Percentiles rank a stretch among this genome's conserved stretches.
These are phyloP conservation scores for Dendryphion nanum DNA, from an alignment of 2,329 filamentous ascomycete genomes.

Conservation along the genomic window DNA sequence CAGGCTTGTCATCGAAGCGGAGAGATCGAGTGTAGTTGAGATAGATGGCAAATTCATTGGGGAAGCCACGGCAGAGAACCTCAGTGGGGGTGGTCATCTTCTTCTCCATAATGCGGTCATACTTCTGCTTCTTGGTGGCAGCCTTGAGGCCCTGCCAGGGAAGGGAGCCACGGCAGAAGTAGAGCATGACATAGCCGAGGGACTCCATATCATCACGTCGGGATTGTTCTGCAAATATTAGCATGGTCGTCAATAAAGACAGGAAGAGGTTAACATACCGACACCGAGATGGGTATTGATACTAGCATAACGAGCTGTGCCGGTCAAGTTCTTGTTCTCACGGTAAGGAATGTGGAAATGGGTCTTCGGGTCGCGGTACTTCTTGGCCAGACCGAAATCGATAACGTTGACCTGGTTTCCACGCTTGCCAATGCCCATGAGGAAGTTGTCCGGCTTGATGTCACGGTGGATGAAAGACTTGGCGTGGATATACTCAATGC, in stretches of 20 bases:
- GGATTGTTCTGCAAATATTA: constrained; percentile 73
- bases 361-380: constrained; percentile 99
- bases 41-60: constrained; percentile 99
- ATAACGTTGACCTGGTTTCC: constrained; percentile 99
- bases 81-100: constrained; percentile 99
- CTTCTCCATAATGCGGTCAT: constrained; percentile 99
- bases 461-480: constrained; percentile 99
- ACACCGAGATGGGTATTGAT: constrained; percentile 99
- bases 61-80: constrained; percentile 97
- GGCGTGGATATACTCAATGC: constrained; percentile 99
- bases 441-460: constrained; percentile 99
- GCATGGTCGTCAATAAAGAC: constrained; percentile 7
- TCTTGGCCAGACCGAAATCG: constrained; percentile 98
- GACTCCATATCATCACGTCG: constrained; percentile 99
- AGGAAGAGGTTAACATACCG: constrained; percentile 50
- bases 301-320: constrained; percentile 95
- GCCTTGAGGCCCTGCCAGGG: constrained; percentile 99
- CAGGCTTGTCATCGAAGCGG: constrained; percentile 98
- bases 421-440: constrained; percentile 98
- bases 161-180: constrained; percentile 98
- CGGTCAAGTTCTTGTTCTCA: constrained; percentile 99
- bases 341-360: constrained; percentile 99
- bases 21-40: constrained; percentile 98
- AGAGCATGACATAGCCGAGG: constrained; percentile 98
- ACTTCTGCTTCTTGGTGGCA: constrained; percentile 99